Base-by-base conservation (phyloP, 257 asterid genomes). In the Ballota nigra region DNA sequence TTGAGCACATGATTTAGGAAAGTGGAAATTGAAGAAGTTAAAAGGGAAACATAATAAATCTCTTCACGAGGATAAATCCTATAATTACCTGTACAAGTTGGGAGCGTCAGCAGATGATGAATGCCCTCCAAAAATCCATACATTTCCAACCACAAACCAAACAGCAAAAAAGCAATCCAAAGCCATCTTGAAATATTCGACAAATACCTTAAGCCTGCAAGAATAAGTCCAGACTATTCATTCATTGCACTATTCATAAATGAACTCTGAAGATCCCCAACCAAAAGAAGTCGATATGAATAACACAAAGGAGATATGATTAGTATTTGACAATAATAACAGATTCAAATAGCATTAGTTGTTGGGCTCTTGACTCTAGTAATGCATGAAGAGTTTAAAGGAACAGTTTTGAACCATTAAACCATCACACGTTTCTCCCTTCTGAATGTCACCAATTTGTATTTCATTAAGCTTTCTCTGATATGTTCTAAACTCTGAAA, bases 101-200 rank as follows among this genome's bases (percentile, higher is more conserved):
- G 98, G 98, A 76, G 98, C 88, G 72, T 81, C 98, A 52, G 79
- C 15, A 13, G 97, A 83, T 22, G 98, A 92, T 23, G 99, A 74
- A 77, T 86, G 97, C 53, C 98, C 98, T 23, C 98, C 96, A 64
- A 92, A 95, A 66, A 95, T 84, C 99, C 99, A 94, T 6, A 94
- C 97, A 66, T 87, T 94, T 65, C 99, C 99, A 63, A 91, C 95
- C 81, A 94, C 99, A 83, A 95, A 95, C 97, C 97, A 95, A 67
- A 95, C 88, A 43, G 99, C 98, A 75, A 95, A 95, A 86, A 95
- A 92, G 89, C 96, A 95, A 88, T 95, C 99, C 82, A 92, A 77
- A 78, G 86, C 95, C 95, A 88, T 92, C 90, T 92, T 95, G 78
- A 89, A 85, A 80, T 95, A 89, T 55, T 92, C 97, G 8, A 89